These are phyloP conservation scores for Crithidia mellificae DNA, from an alignment of 208 protist genomes.

Conservation along the genomic window DNA sequence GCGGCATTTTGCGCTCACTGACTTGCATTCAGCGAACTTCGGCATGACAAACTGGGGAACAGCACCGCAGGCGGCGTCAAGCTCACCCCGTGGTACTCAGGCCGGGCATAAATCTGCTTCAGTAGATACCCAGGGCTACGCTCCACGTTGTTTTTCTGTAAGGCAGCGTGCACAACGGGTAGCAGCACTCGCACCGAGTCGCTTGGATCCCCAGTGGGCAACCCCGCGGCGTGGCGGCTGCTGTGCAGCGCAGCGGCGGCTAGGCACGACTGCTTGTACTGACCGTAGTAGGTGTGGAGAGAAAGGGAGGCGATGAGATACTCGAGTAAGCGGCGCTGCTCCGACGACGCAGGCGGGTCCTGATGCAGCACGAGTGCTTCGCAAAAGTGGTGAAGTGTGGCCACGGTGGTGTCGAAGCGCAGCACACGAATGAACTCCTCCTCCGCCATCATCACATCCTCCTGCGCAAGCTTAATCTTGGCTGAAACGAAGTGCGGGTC, in stretches of 20 bases:
- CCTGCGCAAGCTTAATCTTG: constrained; percentile 87
- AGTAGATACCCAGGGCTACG: constrained; percentile 34
- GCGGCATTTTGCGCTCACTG: neutral
- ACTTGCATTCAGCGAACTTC: constrained; percentile 26
- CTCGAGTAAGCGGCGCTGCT: constrained; percentile 51
- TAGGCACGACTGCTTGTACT: constrained; percentile 54
- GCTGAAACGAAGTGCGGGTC: constrained; percentile 64
- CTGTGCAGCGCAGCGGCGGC: constrained; percentile 69
- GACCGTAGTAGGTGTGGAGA: constrained; percentile 56
- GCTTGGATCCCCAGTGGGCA: constrained; percentile 43
- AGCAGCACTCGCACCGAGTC: constrained; percentile 43
- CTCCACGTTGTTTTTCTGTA: constrained; percentile 33
- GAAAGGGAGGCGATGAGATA: constrained; percentile 65
- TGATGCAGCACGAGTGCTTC: constrained; percentile 64
- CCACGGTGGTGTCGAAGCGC: constrained; percentile 45
- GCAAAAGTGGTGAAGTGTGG: constrained; percentile 57
- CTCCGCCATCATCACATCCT: constrained; percentile 56
- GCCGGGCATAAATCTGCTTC: constrained; percentile 48
- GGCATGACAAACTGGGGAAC: constrained; percentile 32
- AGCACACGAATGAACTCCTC: constrained; percentile 45
- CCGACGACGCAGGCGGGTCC: constrained; percentile 47
- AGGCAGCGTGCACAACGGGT: constrained; percentile 35
- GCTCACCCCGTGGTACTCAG: constrained; percentile 48
- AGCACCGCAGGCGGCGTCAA: constrained; percentile 23
- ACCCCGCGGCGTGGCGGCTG: constrained; percentile 45